Evolutionary conservation across 345 rosid genomes (phyloP), one percentile per base, ranked within the genome.

Genomic region (Melaleuca quinquenervia): DNA sequence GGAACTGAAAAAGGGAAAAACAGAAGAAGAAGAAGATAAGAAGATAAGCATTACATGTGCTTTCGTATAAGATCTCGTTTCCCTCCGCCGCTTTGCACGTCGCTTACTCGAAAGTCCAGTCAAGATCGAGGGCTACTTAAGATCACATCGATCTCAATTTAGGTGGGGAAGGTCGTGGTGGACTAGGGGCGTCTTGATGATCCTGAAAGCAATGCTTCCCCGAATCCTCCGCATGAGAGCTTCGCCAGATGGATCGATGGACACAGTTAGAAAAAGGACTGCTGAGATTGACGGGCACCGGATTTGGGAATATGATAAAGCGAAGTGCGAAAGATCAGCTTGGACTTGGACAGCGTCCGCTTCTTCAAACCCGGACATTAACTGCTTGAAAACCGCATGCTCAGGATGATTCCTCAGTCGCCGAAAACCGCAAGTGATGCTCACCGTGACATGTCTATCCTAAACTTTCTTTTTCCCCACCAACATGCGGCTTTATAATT

Each of bases 201-300:
- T 64, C 76, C 76, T 8, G 44, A 29, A 29, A 32, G 76, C 44
- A 29, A 15, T 5, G 4, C 32, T 29, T 44, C 11, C 41, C 5
- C 22, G 44, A 64, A 29, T 29, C 29, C 6, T 29, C 44, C 44
- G 2, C 76, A 32, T 0, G 21, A 7, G 3, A 29, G 76, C 76
- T 64, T 9, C 76, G 3, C 45, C 76, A 29, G 76, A 64, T 7
- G 5, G 29, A 64, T 15, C 44, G 44, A 29, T 16, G 76, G 44
- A 16, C 16, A 7, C 22, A 16, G 3, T 64, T 64, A 9, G 5
- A 64, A 32, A 32, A 64, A 0, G 45, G 45, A 15, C 45, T 29
- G 0, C 3, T 1, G 22, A 32, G 7, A 29, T 64, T 9, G 22
- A 64, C 0, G 1, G 45, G 21, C 6, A 1, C 10, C 1, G 20